Base-by-base conservation (phyloP, 2,329 filamentous ascomycete genomes). In the Paracoccidioides brasiliensis region DNA sequence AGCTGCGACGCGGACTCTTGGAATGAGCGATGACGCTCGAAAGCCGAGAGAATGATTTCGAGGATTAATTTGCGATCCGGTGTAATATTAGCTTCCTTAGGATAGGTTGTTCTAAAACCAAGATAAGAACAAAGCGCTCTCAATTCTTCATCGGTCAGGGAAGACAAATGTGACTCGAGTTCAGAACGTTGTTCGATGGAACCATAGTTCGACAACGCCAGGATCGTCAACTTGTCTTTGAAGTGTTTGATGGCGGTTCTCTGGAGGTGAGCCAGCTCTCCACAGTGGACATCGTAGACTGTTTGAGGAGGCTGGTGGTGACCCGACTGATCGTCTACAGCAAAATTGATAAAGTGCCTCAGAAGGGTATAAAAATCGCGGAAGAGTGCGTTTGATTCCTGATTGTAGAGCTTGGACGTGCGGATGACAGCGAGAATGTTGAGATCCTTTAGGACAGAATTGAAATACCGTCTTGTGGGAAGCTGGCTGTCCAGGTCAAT, bases 381-480 rank as follows among this genome's bases (percentile, higher is more conserved):
- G 58, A 98, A 75, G 0, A 96, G 78, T 12, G 78, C 79, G 63
- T 89, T 90, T 6, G 84, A 80, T 59, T 88, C 83, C 55, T 85
- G 80, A 55, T 84, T 82, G 64, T 85, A 94, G 64, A 91, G 73
- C 0, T 86, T 85, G 1, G 91, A 96, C 15, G 95, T 73, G 50
- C 80, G 80, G 63, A 96, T 82, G 8, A 86, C 81, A 0, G 91
- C 77, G 33, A 96, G 72, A 28, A 95, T 71, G 67, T 97, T 90
- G 48, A 97, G 74, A 67, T 98, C 91, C 63, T 86, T 84, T 12
- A 97, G 71, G 44, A 98, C 74, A 1, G 88, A 84, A 69, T 96
- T 96, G 67, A 95, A 88, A 68, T 97, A 97, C 69, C 93, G 83
- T 63, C 93, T 80, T 3, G 94, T 98, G 0, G 93, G 93, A 50